Evolutionary conservation across 2,329 filamentous ascomycete species (phyloP), one percentile per base, ranked within the genome.

Genomic region (Arthrobotrys sinensis): DNA sequence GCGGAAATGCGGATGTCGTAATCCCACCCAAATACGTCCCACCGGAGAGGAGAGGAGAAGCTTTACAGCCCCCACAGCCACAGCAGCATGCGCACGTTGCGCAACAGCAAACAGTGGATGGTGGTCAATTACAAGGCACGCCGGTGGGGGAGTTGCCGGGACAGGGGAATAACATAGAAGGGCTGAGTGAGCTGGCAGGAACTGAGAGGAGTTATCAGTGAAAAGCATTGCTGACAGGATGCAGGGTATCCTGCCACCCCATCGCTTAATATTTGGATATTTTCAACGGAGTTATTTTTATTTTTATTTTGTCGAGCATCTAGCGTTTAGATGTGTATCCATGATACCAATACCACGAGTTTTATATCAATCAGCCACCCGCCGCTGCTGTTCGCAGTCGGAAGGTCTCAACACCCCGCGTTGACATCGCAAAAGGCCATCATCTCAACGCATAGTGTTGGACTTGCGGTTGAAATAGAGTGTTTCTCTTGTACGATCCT

Each of bases 401-500:
- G 12, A 12, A 53, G 12, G 11, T n/a, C 50, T 62, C 70, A 66
- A 67, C 60, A 66, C 60, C 43, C 50, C 60, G 70, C 45, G 70
- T 73, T 73, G 70, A 60, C 24, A 36, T 36, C 11, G 32, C 67
- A 62, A 48, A 67, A n/a, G 5, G 32, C 8, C 28, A 10, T 19
- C 8, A 8, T 38, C 36, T 38, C 62, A 73, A 73, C 70, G 62
- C 70, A 73, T 19, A 45, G 70, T 73, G 70, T 73, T 73, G 70
- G n/a, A 19, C 24, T n/a, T 46, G 70, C 32, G 40, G 62, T 73
- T 66, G 50, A 73, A 66, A 60, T 73, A 73, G 70, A 73, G 70
- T 67, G 24, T 52, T 65, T 53, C 43, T 50, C 21, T 67, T 73
- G 69, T 72, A 46, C 50, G 40, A 72, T 72, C 38, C 43, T 36